Evolutionary conservation across 306 rosid genomes (phyloP).

Genomic region (Cicer bijugum): DNA sequence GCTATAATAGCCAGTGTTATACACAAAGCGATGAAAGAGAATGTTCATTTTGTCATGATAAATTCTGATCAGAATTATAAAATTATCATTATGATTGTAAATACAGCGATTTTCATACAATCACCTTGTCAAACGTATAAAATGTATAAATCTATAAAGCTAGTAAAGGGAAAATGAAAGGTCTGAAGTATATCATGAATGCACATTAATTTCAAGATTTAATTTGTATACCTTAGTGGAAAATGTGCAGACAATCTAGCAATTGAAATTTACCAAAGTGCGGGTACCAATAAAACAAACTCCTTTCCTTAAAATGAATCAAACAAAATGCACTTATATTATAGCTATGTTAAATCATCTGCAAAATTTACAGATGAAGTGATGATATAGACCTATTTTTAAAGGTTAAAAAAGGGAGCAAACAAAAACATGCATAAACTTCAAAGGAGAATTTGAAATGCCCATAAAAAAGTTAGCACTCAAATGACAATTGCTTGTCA

Average conservation of each 20-base stretch:
- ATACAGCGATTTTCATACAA: neutral
- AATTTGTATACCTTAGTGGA: neutral
- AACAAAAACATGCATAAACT: neutral
- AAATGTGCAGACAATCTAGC: slow-evolving; percentile 10
- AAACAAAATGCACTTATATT: neutral
- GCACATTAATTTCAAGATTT: neutral
- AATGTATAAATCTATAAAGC: slow-evolving; percentile 9
- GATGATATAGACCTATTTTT: neutral
- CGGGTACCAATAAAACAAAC: slow-evolving; percentile 7
- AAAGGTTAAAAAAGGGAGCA: neutral
- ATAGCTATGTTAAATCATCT: slow-evolving; percentile 21
- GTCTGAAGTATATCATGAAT: slow-evolving; percentile 10
- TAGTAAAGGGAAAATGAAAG: slow-evolving; percentile 16
- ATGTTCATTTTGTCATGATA: neutral
- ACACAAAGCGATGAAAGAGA: neutral
- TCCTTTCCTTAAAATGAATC: neutral
- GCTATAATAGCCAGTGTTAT: slow-evolving; percentile 9
- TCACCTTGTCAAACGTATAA: slow-evolving; percentile 5
- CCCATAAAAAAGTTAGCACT: slow-evolving; percentile 16
- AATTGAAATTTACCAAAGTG: neutral
- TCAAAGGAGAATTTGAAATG: slow-evolving; percentile 29
- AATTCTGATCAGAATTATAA: slow-evolving; percentile 23
- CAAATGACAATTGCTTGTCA: slow-evolving; percentile 29
- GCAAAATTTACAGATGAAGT: neutral
- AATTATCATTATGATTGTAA: slow-evolving; percentile 15